These are phyloP conservation scores for Gaultheria prostrata DNA, from an alignment of 148 eudicot genomes.

Conservation along the genomic window DNA sequence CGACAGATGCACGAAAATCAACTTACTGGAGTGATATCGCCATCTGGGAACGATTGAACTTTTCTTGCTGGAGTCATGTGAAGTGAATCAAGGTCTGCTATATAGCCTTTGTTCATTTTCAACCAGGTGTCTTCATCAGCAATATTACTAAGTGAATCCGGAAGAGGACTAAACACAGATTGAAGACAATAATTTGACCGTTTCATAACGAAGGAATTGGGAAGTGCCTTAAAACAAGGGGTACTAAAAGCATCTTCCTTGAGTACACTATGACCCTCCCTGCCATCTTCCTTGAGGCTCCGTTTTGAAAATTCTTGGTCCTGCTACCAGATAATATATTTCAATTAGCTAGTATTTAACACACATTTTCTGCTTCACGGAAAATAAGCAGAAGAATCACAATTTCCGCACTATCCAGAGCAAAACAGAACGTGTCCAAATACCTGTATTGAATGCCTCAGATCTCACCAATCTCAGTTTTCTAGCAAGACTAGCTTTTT, in stretches of 20 bases:
- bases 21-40: slow-evolving; percentile 55
- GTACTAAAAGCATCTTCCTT: slow-evolving; percentile 71
- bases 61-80: slow-evolving; percentile 81
- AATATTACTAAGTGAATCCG: slow-evolving; percentile 57
- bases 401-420: background rate
- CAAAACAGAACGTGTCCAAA: background rate
- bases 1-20: background rate
- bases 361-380: background rate
- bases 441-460: background rate
- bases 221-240: slow-evolving; percentile 63
- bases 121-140: slow-evolving; percentile 93
- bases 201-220: slow-evolving; percentile 65
- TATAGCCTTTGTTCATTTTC: slow-evolving; percentile 82
- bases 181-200: slow-evolving; percentile 49
- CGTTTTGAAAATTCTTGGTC: slow-evolving; percentile 29
- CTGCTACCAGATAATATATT: slow-evolving; percentile 16
- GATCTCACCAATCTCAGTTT: background rate
- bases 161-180: slow-evolving; percentile 73
- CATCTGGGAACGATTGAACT: slow-evolving; percentile 59
- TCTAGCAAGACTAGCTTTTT: background rate
- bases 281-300: slow-evolving; percentile 38
- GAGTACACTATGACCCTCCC: slow-evolving; percentile 31
- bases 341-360: background rate
- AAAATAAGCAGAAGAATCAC: slow-evolving; percentile 4
- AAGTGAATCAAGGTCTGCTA: slow-evolving; percentile 91